phyloP scores from a whole-genome alignment of 2,329 filamentous ascomycete species.

The Alternaria triticimaculans region DNA sequence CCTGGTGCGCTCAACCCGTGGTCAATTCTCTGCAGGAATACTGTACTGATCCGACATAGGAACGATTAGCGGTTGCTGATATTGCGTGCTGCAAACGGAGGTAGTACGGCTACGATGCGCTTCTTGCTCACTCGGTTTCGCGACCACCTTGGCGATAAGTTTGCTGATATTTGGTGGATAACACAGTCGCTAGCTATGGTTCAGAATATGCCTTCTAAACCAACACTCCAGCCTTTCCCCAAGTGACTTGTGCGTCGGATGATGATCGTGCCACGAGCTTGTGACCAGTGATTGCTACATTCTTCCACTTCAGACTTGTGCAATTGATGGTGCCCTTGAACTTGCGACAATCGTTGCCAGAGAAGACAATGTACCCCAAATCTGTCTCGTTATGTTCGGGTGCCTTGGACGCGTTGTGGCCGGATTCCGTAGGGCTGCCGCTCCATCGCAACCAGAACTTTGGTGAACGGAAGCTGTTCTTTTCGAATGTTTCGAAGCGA shows the following conservation, averaged over 20 bases:
- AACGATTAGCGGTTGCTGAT: background rate
- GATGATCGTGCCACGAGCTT: constrained; percentile 21
- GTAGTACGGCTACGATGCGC: background rate
- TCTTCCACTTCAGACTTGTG: constrained; percentile 24
- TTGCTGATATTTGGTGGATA: background rate
- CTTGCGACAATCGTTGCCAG: constrained; percentile 29
- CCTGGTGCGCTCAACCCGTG: background rate
- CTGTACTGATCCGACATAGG: background rate
- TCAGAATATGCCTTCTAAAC: background rate
- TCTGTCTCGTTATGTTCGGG: constrained; percentile 9
- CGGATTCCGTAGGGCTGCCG: constrained; percentile 1
- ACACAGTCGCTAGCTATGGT: background rate
- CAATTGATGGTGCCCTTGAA: constrained; percentile 35
- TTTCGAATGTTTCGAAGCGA: constrained; percentile 33
- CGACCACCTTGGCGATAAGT: background rate
- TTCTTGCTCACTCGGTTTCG: background rate
- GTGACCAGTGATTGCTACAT: constrained; percentile 27
- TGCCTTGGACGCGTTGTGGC: background rate
- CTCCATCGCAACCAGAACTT: constrained; percentile 39
- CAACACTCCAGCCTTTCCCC: constrained; percentile 6
- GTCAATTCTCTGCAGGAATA: background rate
- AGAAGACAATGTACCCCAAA: constrained; percentile 30
- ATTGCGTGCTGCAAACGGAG: background rate
- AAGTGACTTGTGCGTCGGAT: constrained; percentile 22
- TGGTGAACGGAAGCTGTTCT: constrained; percentile 35